Base-by-base conservation (phyloP, 768 basidiomycete species). In the Scleroderma bovista region DNA sequence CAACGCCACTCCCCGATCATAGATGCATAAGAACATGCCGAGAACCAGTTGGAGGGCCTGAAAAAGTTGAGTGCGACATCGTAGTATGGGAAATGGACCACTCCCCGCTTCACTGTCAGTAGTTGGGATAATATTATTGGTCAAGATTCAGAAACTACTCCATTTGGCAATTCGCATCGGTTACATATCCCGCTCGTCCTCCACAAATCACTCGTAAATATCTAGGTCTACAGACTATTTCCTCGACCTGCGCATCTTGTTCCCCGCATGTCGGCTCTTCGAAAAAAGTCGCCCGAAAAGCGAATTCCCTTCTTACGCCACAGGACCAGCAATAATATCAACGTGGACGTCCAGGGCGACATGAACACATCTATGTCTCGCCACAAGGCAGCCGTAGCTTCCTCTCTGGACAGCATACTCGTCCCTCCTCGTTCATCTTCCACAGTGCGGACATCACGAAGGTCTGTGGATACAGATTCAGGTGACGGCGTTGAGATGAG, bases 401-500 rank as follows among this genome's bases (percentile, higher is more conserved):
- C 83, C 22, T 81, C 81, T 33, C 63, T 84, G 49, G 76, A 77
- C 58, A 78, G 75, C 54, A 80, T 82, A 49, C 75, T 74, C 50
- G 79, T 83, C 51, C 73, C 75, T 38, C 80, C 83, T 43, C 77
- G 81, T 37, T 77, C 75, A 0, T 64, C 70, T 17, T 60, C 62
- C 49, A 61, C 69, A 24, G 69, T 73, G 42, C 70, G 71, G 40
- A 67, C 72, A 29, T 42, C 70, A 16, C 53, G 67, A 31, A 60
- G 58, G 42, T 45, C 50, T 52, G 68, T 48, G 55, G 70, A 66
- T 34, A 19, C 37, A 17, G 47, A 32, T 22, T 57, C 55, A 41
- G 75, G 71, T 41, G 83, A 84, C 46, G 79, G 79, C 32, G 72
- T 86, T 0, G 81, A 87, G 63, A 65, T 88, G 23, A 77, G 72